Evolutionary conservation across 169 alveolate species (phyloP), one percentile per base, ranked within the genome.

Genomic region (Plasmodium berghei): DNA sequence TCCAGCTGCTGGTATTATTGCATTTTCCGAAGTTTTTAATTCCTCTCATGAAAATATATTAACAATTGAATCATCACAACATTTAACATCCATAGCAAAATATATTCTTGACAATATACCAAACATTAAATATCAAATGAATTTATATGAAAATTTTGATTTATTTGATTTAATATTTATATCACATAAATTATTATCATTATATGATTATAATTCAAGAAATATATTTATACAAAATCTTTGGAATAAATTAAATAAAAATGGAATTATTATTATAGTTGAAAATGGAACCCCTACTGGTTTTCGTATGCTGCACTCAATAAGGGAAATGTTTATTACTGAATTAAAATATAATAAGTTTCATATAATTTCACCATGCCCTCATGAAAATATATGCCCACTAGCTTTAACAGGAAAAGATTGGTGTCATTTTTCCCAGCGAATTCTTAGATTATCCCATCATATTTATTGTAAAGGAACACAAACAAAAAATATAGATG

Each of bases 241-340:
- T 10, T 94, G 96, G 96, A 90, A 92, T 62, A 55, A 74, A 18
- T 12, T 94, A 16, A 66, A 67, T 22, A 74, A 70, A 2, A 91
- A 92, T 8, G 96, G 96, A 26, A 61, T 80, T 8, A 42, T 93
- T 86, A 93, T 93, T 10, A 71, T 96, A 46, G 91, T 94, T 9
- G 98, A 96, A 87, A 89, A 93, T 20, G 98, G 98, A 0, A 96
- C 98, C 16, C 98, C 98, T 1, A 95, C 97, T 0, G 98, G 98
- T 14, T 96, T 96, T 83, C 96, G 98, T 20, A 92, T 95, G 85
- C 75, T 96, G 46, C 97, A 94, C 73, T 74, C 95, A 58, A 88
- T 96, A 8, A 85, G 98, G 20, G 98, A 96, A 80, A 46, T 96
- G 73, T 95, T 96, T 80, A 96, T 96, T 71, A 67, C 88, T 46